These are phyloP conservation scores for Ramalina intermedia DNA, from an alignment of 495 filamentous ascomycete genomes.

Conservation along the genomic window DNA sequence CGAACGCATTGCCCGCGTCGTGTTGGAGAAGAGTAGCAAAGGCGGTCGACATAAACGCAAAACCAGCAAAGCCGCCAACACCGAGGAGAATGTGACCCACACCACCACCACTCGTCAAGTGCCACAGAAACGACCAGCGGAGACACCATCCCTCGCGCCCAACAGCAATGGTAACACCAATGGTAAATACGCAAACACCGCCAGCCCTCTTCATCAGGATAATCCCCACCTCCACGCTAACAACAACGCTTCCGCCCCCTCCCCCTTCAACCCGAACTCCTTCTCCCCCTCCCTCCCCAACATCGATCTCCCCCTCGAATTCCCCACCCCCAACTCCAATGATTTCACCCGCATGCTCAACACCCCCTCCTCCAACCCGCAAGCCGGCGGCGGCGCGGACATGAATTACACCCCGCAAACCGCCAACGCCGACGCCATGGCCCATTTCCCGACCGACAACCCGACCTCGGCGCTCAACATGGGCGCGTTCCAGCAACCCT, in stretches of 20 bases:
- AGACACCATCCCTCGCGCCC: slow-evolving; percentile 7
- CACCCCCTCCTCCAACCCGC: not conserved
- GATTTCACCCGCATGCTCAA: slow-evolving; percentile 4
- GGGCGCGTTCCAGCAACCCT: slow-evolving; percentile 66
- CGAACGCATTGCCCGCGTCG: slow-evolving; percentile 81
- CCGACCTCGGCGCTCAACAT: slow-evolving; percentile 26
- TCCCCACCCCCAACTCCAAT: not conserved
- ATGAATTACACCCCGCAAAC: slow-evolving; percentile 14
- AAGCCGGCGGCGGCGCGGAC: slow-evolving; percentile 8
- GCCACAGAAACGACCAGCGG: slow-evolving; percentile 8
- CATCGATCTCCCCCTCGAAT: slow-evolving; percentile 10
- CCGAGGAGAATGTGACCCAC: slow-evolving; percentile 7
- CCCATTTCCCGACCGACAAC: slow-evolving; percentile 32
- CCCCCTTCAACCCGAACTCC: slow-evolving; percentile 15
- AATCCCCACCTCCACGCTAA: slow-evolving; percentile 9
- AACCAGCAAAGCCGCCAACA: slow-evolving; percentile 37
- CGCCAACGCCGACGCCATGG: slow-evolving; percentile 9
- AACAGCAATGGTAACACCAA: slow-evolving; percentile 37
- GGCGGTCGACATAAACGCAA: slow-evolving; percentile 66
- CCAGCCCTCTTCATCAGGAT: slow-evolving; percentile 8
- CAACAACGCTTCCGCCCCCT: slow-evolving; percentile 7
- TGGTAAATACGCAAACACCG: not conserved
- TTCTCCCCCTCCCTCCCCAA: slow-evolving; percentile 25
- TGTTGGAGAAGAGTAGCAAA: slow-evolving; percentile 80
- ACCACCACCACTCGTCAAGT: slow-evolving; percentile 7